Percentiles rank a stretch among this genome's conserved stretches.
These are phyloP conservation scores for Punctularia strigosozonata DNA, from an alignment of 768 basidiomycete species.

Conservation along the genomic window DNA sequence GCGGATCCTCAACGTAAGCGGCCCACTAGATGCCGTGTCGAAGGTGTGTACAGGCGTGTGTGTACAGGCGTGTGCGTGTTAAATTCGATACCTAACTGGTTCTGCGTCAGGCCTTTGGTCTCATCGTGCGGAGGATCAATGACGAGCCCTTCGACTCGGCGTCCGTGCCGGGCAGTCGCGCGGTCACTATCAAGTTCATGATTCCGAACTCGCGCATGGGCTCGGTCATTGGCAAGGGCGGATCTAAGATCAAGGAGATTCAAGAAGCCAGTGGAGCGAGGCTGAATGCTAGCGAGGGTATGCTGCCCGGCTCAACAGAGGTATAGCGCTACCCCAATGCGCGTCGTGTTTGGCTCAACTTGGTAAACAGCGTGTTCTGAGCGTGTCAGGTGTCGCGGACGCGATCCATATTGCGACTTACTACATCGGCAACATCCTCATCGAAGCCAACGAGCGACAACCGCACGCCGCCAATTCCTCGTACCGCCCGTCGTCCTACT, in stretches of 20 bases:
- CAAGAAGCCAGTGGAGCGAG: slow-evolving; percentile 96
- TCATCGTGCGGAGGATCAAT: slow-evolving; percentile 97
- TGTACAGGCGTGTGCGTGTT: background rate
- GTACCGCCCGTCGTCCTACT: slow-evolving; percentile 56
- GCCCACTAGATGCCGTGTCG: slow-evolving; percentile 94
- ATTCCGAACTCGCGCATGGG: slow-evolving; percentile 99
- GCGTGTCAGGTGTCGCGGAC: slow-evolving; percentile 96
- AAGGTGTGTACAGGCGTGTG: slow-evolving; percentile 48
- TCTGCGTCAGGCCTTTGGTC: slow-evolving; percentile 75
- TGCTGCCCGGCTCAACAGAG: slow-evolving; percentile 99
- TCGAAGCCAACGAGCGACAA: slow-evolving; percentile 82
- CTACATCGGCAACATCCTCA: slow-evolving; percentile 96
- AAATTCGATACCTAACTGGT: background rate
- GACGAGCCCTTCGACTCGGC: slow-evolving; percentile 98
- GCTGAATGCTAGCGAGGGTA: slow-evolving; percentile 93
- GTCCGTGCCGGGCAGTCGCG: slow-evolving; percentile 93
- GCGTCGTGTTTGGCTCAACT: slow-evolving; percentile 7
- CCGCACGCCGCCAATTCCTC: slow-evolving; percentile 44
- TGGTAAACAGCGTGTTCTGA: slow-evolving; percentile 73
- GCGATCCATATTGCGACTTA: slow-evolving; percentile 99
- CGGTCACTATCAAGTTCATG: slow-evolving; percentile 99
- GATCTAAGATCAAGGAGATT: slow-evolving; percentile 98
- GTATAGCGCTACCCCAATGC: slow-evolving; percentile 30
- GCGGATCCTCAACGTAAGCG: slow-evolving; percentile 92
- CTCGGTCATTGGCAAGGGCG: slow-evolving; percentile 95